Evolutionary conservation across 768 basidiomycete species (phyloP), one percentile per base, ranked within the genome.

Genomic region (Pisolithus tinctorius): DNA sequence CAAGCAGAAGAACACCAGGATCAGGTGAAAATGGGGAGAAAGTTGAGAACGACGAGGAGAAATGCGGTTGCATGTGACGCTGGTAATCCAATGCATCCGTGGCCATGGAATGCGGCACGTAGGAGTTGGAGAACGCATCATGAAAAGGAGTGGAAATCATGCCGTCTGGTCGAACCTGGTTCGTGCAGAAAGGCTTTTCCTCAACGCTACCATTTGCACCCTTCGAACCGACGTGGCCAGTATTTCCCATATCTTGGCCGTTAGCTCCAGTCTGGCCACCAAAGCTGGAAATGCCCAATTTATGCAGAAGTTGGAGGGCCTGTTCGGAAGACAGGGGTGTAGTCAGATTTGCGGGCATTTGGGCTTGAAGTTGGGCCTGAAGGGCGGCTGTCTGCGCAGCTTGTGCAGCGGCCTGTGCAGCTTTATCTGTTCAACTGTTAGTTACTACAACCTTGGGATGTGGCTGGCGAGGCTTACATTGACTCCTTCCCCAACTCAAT

Each of bases 401-500:
- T 59, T 90, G 88, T 7, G 88, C 90, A 16, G 90, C 90, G 3
- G 90, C 90, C 64, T 92, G 90, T 4, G 90, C 89, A 16, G 90
- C 90, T 74, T 93, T 93, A 66, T 92, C 90, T 91, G 54, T 27
- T 48, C 40, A 39, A 44, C 11, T 44, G 47, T 56, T 11, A 58
- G 49, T 55, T 41, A 39, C 16, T 29, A 25, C 23, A 42, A 36
- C 13, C 17, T 14, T 8, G 31, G 20, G 37, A 9, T 30, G 14
- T 31, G 47, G 39, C 3, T 16, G 25, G 45, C 40, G 23, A 43
- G 5, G 37, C 47, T 47, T 57, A 92, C 90, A 92, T 79, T 94
- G 92, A 69, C 88, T 91, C 44, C 93, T 77, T 39, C 93, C 93
- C 93, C 93, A 96, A 62, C 88, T 91, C 56, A 95, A 70, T 34